phyloP scores from a whole-genome alignment of 2,329 filamentous ascomycete species.

The Camillea tinctor region DNA sequence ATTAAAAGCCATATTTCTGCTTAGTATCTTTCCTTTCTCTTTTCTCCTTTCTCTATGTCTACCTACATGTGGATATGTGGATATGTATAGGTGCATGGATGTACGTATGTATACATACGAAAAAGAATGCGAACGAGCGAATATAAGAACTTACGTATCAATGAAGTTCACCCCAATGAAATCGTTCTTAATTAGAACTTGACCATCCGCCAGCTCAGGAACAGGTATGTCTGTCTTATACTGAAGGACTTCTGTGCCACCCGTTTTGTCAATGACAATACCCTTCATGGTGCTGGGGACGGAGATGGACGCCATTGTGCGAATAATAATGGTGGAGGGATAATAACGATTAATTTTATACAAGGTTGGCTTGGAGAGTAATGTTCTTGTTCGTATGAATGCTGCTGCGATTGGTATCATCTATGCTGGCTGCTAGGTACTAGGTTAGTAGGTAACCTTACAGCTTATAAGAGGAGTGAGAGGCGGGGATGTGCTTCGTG shows the following conservation, averaged over 20 bases:
- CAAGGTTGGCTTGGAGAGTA: conserved; percentile 6
- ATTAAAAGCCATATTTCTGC: too few relatives aligned
- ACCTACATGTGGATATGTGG: background rate
- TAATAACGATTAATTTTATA: background rate
- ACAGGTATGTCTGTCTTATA: conserved; percentile 70
- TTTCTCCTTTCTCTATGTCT: background rate
- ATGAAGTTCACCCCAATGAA: conserved; percentile 85
- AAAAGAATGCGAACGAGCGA: too few relatives aligned
- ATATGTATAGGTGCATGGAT: background rate
- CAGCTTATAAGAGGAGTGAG: background rate
- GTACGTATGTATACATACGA: background rate
- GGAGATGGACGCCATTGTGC: conserved; percentile 40
- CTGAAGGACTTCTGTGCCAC: conserved; percentile 69
- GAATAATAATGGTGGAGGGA: conserved; percentile 1
- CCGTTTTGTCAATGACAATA: conserved; percentile 69
- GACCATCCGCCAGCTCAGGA: conserved; percentile 63
- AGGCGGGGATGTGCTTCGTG: background rate
- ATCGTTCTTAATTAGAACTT: conserved; percentile 79
- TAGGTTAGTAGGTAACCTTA: background rate
- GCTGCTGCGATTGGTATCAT: background rate
- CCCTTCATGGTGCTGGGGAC: conserved; percentile 70
- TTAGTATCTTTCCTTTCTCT: background rate
- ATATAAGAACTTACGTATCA: conserved; percentile 58
- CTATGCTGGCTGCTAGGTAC: background rate
- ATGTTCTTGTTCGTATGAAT: too few relatives aligned